Evolutionary conservation across 352 stramenopile genomes (phyloP).

Genomic region (Globisporangium camurandrum): DNA sequence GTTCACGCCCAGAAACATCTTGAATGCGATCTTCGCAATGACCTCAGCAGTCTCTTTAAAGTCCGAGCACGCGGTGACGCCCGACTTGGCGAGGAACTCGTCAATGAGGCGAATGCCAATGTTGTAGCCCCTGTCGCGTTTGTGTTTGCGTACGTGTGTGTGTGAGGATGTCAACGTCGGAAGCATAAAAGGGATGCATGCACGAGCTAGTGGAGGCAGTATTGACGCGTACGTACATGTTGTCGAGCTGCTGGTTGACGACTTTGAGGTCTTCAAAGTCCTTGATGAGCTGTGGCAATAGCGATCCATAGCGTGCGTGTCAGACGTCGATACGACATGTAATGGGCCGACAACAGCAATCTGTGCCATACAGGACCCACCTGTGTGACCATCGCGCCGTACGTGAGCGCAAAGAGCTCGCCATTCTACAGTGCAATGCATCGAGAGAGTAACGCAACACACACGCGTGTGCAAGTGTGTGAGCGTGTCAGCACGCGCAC

Average conservation of each 20-base stretch:
- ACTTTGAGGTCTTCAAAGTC: slow-evolving; percentile 94
- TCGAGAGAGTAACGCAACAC: too few species aligned
- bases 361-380: slow-evolving; percentile 13
- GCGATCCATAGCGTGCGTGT: neutral
- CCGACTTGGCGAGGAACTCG: slow-evolving; percentile 96
- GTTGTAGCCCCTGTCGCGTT: slow-evolving; percentile 94
- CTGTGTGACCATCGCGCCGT: slow-evolving; percentile 95
- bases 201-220: too few species aligned
- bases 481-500: too few species aligned
- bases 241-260: slow-evolving; percentile 95
- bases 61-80: slow-evolving; percentile 70
- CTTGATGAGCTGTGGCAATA: slow-evolving; percentile 78
- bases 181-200: too few species aligned
- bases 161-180: neutral
- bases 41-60: slow-evolving; percentile 94
- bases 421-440: slow-evolving; percentile 89
- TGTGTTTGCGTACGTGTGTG: too few species aligned
- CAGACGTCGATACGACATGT: neutral
- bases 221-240: slow-evolving; percentile 58
- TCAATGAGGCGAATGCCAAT: slow-evolving; percentile 96
- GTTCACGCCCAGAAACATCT: slow-evolving; percentile 97
- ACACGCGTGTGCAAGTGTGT: neutral
- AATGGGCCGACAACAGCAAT: too few species aligned
- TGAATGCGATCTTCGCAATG: slow-evolving; percentile 94
- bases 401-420: slow-evolving; percentile 98